Evolutionary conservation across 2,329 filamentous ascomycete species (phyloP).

Genomic region (Monosporascus sp.): DNA sequence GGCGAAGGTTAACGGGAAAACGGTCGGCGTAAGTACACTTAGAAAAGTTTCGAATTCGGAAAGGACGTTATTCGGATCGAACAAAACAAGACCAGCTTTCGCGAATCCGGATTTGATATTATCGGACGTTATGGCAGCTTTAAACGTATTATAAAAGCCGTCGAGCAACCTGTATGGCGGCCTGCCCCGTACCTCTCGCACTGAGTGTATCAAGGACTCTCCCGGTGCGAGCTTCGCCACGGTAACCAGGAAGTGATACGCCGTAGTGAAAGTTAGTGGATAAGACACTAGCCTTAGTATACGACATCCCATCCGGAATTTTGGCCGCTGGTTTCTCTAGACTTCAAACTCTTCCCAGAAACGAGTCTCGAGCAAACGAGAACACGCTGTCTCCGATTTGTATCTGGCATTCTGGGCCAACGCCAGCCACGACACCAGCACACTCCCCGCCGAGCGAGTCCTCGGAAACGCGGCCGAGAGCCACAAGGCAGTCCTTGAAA

Average conservation of each 20-base stretch:
- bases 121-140: too few relatives aligned
- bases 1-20: too few relatives aligned
- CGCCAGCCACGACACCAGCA: not conserved
- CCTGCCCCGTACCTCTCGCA: not conserved
- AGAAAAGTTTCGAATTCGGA: constrained; percentile 17
- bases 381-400: not conserved
- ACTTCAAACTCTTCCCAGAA: not conserved
- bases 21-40: too few relatives aligned
- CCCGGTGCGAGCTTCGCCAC: not conserved
- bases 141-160: too few relatives aligned
- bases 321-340: not conserved
- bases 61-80: not conserved
- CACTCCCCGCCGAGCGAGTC: not conserved
- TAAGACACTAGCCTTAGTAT: not conserved
- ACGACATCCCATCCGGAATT: not conserved
- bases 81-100: too few relatives aligned
- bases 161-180: not conserved
- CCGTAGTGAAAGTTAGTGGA: not conserved
- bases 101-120: too few relatives aligned
- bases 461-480: not conserved
- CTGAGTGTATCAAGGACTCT: not conserved
- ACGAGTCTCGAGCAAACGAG: not conserved
- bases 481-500: not conserved
- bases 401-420: not conserved
- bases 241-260: not conserved